A percentile compares a stretch with the other conserved stretches of the same genome.
Conservation (phyloP, 2,329 filamentous ascomycete genomes). For the Cucurbitaria berberidis region DNA sequence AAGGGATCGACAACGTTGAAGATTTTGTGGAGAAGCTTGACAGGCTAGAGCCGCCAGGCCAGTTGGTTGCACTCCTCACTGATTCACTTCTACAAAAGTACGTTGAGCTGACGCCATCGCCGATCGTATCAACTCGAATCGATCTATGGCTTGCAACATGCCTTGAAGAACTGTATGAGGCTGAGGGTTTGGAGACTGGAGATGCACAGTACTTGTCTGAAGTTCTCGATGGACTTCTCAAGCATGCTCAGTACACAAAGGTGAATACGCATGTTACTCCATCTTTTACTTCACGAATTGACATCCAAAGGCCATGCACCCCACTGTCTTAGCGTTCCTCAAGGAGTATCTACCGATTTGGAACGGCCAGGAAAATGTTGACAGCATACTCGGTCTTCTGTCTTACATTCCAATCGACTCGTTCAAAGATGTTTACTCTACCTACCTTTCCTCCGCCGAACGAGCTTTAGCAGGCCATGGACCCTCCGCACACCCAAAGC, state of each 20-base stretch:
- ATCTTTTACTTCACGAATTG: background rate
- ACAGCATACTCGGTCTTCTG: slow-evolving; percentile 60
- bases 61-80: slow-evolving; percentile 76
- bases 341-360: slow-evolving; percentile 45
- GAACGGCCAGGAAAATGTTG: slow-evolving; percentile 42
- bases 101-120: slow-evolving; percentile 61
- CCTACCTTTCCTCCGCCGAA: slow-evolving; percentile 52
- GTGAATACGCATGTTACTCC: slow-evolving; percentile 18
- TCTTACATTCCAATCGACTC: slow-evolving; percentile 51
- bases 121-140: slow-evolving; percentile 36
- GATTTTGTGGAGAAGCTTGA: slow-evolving; percentile 76
- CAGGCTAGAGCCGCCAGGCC: slow-evolving; percentile 79
- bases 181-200: slow-evolving; percentile 18
- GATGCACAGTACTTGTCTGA: slow-evolving; percentile 34
- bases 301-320: slow-evolving; percentile 38
- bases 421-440: slow-evolving; percentile 55
- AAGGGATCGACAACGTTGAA: slow-evolving; percentile 76
- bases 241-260: slow-evolving; percentile 45
- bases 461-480: slow-evolving; percentile 46
- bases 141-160: slow-evolving; percentile 48
- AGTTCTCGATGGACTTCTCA: slow-evolving; percentile 41
- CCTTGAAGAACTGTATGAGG: slow-evolving; percentile 45
- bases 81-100: slow-evolving; percentile 80
- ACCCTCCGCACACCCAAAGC: slow-evolving; percentile 59
- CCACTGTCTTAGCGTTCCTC: slow-evolving; percentile 42